These are phyloP conservation scores for Aspergillus carlsbadensis DNA, from an alignment of 495 filamentous ascomycete genomes.

Conservation along the genomic window DNA sequence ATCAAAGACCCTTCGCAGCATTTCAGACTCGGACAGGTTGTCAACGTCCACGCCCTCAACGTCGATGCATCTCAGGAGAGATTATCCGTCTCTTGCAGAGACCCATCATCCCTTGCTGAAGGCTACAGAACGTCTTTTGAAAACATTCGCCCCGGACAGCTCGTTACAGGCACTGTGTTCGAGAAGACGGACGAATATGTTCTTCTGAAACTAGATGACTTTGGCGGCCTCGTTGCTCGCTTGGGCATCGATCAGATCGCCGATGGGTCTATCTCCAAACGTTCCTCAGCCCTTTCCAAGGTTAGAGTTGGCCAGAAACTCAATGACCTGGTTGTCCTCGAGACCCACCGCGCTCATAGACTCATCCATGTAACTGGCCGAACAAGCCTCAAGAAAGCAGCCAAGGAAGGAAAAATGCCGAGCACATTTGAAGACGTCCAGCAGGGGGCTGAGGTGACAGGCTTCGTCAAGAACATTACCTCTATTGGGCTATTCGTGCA, in stretches of 20 bases:
- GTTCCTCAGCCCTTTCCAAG: conserved; percentile 67
- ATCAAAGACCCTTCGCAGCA: conserved; percentile 87
- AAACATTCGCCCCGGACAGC: conserved; percentile 63
- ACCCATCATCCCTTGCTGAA: conserved; percentile 70
- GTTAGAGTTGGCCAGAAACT: conserved; percentile 79
- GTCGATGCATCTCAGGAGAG: conserved; percentile 68
- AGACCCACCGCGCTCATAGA: conserved; percentile 70
- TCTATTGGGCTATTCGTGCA: conserved; percentile 76
- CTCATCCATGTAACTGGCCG: conserved; percentile 76
- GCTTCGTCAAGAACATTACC: conserved; percentile 84
- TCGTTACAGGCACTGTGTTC: conserved; percentile 74
- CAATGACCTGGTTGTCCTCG: conserved; percentile 77
- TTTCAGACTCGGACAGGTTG: conserved; percentile 85
- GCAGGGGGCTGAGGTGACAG: conserved; percentile 65
- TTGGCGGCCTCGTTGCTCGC: conserved; percentile 65
- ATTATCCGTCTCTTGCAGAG: conserved; percentile 90
- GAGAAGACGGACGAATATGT: conserved; percentile 83
- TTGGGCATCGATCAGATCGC: conserved; percentile 75
- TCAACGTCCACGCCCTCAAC: conserved; percentile 79
- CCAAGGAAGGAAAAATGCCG: conserved; percentile 63
- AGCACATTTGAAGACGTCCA: conserved; percentile 65
- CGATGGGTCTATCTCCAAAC: conserved; percentile 77
- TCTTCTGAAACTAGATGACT: conserved; percentile 69
- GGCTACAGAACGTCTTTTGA: conserved; percentile 74
- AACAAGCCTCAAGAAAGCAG: conserved; percentile 74